Evolutionary conservation across 2,329 filamentous ascomycete genomes (phyloP).

Genomic region (Phialophora tarda): DNA sequence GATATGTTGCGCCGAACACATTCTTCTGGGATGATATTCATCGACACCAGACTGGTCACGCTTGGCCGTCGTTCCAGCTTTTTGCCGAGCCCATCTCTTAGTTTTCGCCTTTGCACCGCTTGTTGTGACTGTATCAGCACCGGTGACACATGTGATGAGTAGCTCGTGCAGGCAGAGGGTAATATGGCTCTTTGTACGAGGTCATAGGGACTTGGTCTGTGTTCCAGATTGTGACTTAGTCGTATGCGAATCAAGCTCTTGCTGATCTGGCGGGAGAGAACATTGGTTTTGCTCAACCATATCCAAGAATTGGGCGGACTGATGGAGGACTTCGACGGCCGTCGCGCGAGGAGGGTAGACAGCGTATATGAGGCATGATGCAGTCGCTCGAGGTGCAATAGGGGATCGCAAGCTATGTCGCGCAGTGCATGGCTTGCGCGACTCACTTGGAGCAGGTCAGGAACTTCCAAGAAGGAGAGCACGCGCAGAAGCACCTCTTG

Average conservation of each 20-base stretch:
- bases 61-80: conserved; percentile 41
- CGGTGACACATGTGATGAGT: conserved; percentile 36
- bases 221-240: conserved; percentile 65
- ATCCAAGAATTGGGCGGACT: conserved; percentile 69
- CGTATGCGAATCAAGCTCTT: conserved; percentile 70
- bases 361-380: conserved; percentile 62
- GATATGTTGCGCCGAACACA: conserved; percentile 53
- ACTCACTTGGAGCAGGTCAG: conserved; percentile 53
- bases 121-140: conserved; percentile 38
- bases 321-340: conserved; percentile 63
- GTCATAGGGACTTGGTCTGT: conserved; percentile 64
- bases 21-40: conserved; percentile 43
- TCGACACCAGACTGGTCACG: conserved; percentile 43
- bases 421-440: conserved; percentile 65
- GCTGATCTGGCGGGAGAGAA: conserved; percentile 67
- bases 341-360: conserved; percentile 61
- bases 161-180: conserved; percentile 63
- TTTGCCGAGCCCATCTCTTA: conserved; percentile 36
- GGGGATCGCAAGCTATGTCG: conserved; percentile 66
- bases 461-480: conserved; percentile 53
- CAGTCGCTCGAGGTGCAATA: conserved; percentile 68
- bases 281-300: conserved; percentile 69
- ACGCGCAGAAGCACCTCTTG: conserved; percentile 54
- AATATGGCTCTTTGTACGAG: conserved; percentile 69
- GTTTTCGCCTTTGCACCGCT: conserved; percentile 30